phyloP scores from a whole-genome alignment of 495 filamentous ascomycete species.

The Talaromyces adpressus region DNA sequence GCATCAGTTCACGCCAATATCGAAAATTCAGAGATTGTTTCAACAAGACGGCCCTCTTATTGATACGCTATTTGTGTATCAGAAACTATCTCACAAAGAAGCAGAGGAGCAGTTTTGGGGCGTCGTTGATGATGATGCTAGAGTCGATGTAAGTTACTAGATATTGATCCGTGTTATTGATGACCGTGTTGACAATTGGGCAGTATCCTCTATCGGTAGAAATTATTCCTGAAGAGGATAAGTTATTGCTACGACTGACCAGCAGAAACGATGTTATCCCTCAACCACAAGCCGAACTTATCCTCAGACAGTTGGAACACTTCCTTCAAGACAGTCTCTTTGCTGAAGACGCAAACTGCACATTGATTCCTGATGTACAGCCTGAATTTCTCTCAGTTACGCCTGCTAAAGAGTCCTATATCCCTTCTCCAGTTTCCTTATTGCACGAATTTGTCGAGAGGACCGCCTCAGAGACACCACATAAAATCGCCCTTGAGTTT shows the following conservation, averaged over 20 bases:
- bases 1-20: slow-evolving; percentile 62
- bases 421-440: slow-evolving; percentile 18
- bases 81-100: slow-evolving; percentile 40
- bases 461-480: slow-evolving; percentile 10
- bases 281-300: slow-evolving; percentile 45
- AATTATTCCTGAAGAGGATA: slow-evolving; percentile 44
- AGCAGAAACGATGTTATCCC: slow-evolving; percentile 55
- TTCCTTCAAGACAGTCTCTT: slow-evolving; percentile 22
- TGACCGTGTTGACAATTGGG: not conserved
- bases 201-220: slow-evolving; percentile 69
- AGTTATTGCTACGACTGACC: slow-evolving; percentile 53
- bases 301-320: slow-evolving; percentile 26
- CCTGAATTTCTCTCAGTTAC: slow-evolving; percentile 25
- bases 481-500: slow-evolving; percentile 19
- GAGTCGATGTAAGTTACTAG: slow-evolving; percentile 41
- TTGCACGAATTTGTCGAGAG: slow-evolving; percentile 40
- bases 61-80: slow-evolving; percentile 75
- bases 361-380: slow-evolving; percentile 15
- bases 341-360: slow-evolving; percentile 16
- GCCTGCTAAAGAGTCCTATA: slow-evolving; percentile 40
- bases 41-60: slow-evolving; percentile 56
- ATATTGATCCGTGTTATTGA: slow-evolving; percentile 9
- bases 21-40: slow-evolving; percentile 60
- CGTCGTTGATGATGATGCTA: slow-evolving; percentile 45
- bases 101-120: slow-evolving; percentile 30